A percentile compares a stretch with the other conserved stretches of the same genome.
Evolutionary conservation across 164 flowering plant genomes (phyloP).

Genomic region (Paratinospora sagittata): DNA sequence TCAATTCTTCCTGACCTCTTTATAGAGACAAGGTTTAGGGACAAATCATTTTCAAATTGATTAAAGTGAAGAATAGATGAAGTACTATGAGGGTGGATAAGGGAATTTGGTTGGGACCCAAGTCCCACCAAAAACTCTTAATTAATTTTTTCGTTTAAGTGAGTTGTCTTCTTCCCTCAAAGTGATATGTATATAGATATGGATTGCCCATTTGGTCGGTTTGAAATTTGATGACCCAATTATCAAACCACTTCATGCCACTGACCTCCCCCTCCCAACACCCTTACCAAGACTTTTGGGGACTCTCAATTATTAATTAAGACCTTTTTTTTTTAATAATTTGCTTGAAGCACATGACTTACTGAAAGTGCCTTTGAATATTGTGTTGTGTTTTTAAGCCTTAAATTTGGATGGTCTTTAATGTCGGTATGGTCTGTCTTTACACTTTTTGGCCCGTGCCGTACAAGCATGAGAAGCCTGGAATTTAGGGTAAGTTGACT

Average conservation of each 20-base stretch:
- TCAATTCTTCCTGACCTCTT: too few species aligned
- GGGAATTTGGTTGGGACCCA: background rate
- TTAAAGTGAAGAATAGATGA: background rate
- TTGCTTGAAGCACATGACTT: background rate
- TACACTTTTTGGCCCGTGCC: background rate
- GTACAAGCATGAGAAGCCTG: background rate
- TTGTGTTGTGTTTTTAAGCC: background rate
- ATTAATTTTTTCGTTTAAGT: background rate
- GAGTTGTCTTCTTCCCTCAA: background rate
- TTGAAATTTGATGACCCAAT: background rate
- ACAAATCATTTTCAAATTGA: background rate
- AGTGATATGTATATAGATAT: background rate
- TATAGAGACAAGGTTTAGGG: too few species aligned
- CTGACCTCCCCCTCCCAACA: background rate
- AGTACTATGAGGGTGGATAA: background rate
- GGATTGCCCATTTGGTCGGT: background rate
- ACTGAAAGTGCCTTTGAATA: conserved; percentile 2
- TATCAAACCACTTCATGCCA: background rate
- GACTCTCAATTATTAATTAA: background rate
- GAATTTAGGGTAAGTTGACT: background rate
- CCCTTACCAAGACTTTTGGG: background rate
- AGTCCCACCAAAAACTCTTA: background rate
- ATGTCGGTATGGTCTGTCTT: background rate
- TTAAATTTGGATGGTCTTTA: background rate
- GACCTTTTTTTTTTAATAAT: background rate